Percentiles rank a stretch among this genome's conserved stretches.
Conservation (phyloP, 1,284 basidiomycete species). For the Cryptococcus jaspeensis region DNA sequence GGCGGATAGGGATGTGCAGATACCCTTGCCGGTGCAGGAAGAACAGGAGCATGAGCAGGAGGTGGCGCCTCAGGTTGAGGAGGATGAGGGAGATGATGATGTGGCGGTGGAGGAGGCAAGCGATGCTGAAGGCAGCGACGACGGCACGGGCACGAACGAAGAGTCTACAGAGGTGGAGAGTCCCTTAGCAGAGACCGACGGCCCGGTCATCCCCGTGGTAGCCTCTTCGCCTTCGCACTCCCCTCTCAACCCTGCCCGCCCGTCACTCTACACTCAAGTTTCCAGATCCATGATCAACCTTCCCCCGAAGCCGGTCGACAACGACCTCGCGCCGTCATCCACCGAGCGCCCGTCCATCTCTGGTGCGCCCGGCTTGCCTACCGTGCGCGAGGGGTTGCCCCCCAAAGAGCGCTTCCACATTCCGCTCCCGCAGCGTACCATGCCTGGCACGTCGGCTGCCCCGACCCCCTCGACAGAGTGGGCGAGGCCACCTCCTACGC, state of each 20-base stretch:
- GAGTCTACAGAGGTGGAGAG: slow-evolving; percentile 9
- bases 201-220: background rate
- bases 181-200: slow-evolving; percentile 4
- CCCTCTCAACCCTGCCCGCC: slow-evolving; percentile 40
- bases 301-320: slow-evolving; percentile 13
- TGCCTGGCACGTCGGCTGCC: background rate
- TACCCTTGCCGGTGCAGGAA: slow-evolving; percentile 1
- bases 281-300: slow-evolving; percentile 63
- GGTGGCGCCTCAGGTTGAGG: background rate
- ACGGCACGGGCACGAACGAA: slow-evolving; percentile 13
- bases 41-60: background rate
- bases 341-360: slow-evolving; percentile 12
- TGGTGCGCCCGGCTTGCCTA: too few species aligned
- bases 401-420: slow-evolving; percentile 5
- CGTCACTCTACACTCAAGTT: slow-evolving; percentile 61
- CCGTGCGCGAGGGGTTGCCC: slow-evolving; percentile 10
- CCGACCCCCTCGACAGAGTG: slow-evolving; percentile 26
- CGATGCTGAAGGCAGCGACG: slow-evolving; percentile 8
- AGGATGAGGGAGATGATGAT: background rate
- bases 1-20: slow-evolving; percentile 1
- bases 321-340: slow-evolving; percentile 10
- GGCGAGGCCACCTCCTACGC: slow-evolving; percentile 45
- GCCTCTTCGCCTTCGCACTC: background rate
- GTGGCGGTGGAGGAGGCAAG: slow-evolving; percentile 1
- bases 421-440: background rate